phyloP scores from a whole-genome alignment of 2,329 filamentous ascomycete species.

The Pseudodiploospora longispora region DNA sequence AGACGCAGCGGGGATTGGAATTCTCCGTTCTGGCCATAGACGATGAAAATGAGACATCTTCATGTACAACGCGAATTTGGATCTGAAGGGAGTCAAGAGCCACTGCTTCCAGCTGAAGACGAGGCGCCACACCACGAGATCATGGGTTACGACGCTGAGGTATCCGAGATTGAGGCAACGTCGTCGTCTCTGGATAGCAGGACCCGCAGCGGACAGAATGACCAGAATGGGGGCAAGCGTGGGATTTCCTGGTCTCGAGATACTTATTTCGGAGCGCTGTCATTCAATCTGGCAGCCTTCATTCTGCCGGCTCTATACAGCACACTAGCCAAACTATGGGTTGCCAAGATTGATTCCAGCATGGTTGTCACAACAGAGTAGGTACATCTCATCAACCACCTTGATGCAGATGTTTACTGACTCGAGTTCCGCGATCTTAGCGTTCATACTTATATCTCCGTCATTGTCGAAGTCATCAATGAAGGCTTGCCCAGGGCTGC shows the following conservation, averaged over 20 bases:
- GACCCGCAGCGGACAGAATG: no score
- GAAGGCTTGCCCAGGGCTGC: constrained; percentile 62
- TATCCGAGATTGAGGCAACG: no score
- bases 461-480: constrained; percentile 61
- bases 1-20: no score
- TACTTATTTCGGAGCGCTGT: constrained; percentile 46
- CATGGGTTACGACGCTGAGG: no score
- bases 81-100: no score
- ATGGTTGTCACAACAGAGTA: constrained; percentile 27
- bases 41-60: no score
- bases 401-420: constrained; percentile 17
- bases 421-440: constrained; percentile 23
- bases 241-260: constrained; percentile 4
- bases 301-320: constrained; percentile 58
- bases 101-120: no score
- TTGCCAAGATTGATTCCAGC: constrained; percentile 56
- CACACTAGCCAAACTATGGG: constrained; percentile 63
- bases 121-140: no score
- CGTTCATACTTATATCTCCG: constrained; percentile 60
- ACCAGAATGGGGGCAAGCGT: no score
- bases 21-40: no score
- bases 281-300: constrained; percentile 57
- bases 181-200: no score
- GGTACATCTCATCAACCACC: not conserved
- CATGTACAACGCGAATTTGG: no score